phyloP scores from a whole-genome alignment of 345 rosid genomes.

The Rhodomyrtus tomentosa region DNA sequence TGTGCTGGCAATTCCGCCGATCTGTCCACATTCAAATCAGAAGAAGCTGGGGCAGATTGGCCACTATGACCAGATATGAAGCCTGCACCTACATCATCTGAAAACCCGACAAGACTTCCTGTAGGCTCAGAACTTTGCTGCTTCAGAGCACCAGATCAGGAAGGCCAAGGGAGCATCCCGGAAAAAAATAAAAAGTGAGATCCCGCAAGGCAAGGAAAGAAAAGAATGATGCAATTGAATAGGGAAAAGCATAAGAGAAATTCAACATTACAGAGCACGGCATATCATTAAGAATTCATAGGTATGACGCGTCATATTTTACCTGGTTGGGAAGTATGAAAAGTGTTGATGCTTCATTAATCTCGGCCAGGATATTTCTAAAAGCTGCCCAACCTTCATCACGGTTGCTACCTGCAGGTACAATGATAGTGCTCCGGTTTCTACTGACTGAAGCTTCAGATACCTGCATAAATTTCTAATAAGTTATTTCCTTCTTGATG shows the following conservation, averaged over 20 bases:
- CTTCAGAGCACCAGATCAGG: neutral
- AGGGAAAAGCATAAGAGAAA: neutral
- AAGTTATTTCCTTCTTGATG: neutral
- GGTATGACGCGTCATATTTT: neutral
- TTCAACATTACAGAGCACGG: neutral
- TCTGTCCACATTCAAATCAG: conserved; percentile 64
- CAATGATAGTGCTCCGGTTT: conserved; percentile 91
- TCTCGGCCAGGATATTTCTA: conserved; percentile 84
- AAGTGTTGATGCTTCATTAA: conserved; percentile 73
- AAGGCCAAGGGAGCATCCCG: neutral
- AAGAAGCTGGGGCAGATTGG: conserved; percentile 47
- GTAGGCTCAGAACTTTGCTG: conserved; percentile 69
- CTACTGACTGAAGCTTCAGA: conserved; percentile 96
- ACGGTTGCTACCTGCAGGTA: conserved; percentile 77
- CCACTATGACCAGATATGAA: conserved; percentile 88
- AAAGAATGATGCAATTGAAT: neutral
- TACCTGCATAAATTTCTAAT: conserved; percentile 29
- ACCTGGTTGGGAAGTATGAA: conserved; percentile 75
- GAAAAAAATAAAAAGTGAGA: neutral
- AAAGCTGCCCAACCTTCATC: conserved; percentile 99
- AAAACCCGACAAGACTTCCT: conserved; percentile 76
- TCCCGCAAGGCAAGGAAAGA: neutral
- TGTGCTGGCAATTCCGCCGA: conserved; percentile 56
- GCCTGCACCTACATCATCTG: conserved; percentile 99
- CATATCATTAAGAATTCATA: neutral